A percentile compares a stretch with the other conserved stretches of the same genome.
phyloP scores from a whole-genome alignment of 75 land plant genomes.

The Gnetum montanum region DNA sequence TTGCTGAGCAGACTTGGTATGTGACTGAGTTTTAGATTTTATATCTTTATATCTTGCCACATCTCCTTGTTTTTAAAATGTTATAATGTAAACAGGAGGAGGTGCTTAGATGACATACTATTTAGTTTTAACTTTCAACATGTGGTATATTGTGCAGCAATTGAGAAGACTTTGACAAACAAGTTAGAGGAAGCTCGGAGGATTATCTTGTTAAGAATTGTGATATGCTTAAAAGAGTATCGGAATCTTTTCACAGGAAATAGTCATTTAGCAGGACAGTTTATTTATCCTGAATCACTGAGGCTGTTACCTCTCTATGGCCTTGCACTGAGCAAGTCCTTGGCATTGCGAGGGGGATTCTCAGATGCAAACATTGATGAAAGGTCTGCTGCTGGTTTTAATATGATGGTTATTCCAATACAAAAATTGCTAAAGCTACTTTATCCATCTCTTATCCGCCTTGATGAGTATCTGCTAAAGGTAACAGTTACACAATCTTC shows the following conservation, averaged over 20 bases:
- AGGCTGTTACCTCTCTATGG: slow-evolving; percentile 32
- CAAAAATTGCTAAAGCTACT: slow-evolving; percentile 25
- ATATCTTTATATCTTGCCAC: no score
- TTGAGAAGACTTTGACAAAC: slow-evolving; percentile 21
- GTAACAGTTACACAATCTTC: neutral
- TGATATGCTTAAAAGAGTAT: slow-evolving; percentile 22
- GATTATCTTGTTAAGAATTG: slow-evolving; percentile 12
- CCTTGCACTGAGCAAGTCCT: slow-evolving; percentile 17
- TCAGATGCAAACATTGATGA: slow-evolving; percentile 24
- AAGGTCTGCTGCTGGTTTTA: slow-evolving; percentile 22
- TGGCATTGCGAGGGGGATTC: slow-evolving; percentile 30
- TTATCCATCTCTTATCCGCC: slow-evolving; percentile 26
- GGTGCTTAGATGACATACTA: no score
- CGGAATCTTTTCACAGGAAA: slow-evolving; percentile 25
- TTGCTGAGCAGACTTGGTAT: slow-evolving; percentile 79
- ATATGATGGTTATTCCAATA: slow-evolving; percentile 34
- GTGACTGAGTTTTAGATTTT: neutral
- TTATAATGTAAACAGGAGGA: no score
- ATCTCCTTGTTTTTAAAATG: no score
- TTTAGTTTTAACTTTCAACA: no score
- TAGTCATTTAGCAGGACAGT: slow-evolving; percentile 18
- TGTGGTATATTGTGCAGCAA: slow-evolving; percentile 13
- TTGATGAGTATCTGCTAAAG: slow-evolving; percentile 29
- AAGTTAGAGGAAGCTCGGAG: slow-evolving; percentile 34
- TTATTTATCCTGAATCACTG: slow-evolving; percentile 26